Evolutionary conservation across 2,329 filamentous ascomycete genomes (phyloP).

Genomic region (Colletotrichum australisinense): DNA sequence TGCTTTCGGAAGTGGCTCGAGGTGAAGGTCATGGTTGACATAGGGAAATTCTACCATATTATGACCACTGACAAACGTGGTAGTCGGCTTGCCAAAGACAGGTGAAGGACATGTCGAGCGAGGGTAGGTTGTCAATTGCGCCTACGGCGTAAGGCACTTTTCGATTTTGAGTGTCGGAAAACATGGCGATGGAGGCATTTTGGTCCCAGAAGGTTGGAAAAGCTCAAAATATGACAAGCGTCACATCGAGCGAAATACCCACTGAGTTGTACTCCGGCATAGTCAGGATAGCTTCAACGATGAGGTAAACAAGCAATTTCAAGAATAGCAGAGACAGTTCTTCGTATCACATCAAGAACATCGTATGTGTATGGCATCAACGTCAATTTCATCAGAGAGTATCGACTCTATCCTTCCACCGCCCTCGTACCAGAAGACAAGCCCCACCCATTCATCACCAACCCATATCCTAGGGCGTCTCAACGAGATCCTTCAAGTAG

Average conservation of each 20-base stretch:
- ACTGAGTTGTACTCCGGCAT: background rate
- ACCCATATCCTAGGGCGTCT: background rate
- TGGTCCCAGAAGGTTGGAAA: no score
- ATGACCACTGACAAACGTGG: no score
- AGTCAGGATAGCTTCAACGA: background rate
- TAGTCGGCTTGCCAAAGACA: no score
- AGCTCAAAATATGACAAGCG: background rate
- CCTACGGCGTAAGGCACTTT: no score
- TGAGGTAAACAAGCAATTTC: background rate
- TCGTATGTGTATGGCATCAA: background rate
- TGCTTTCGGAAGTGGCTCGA: no score
- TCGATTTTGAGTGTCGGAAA: no score
- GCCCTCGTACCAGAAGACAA: background rate
- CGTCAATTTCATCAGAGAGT: background rate
- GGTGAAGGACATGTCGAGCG: no score
- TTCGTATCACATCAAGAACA: background rate
- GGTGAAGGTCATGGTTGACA: no score
- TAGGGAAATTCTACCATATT: no score
- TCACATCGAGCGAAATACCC: background rate
- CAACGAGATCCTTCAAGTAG: background rate
- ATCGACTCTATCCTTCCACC: background rate
- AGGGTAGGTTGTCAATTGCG: no score
- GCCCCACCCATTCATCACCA: background rate
- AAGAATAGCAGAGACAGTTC: background rate
- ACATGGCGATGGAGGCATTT: no score